Percentiles rank a stretch among this genome's conserved stretches.
phyloP scores from a whole-genome alignment of 768 basidiomycete genomes.

The Kwoniella bestiolae region DNA sequence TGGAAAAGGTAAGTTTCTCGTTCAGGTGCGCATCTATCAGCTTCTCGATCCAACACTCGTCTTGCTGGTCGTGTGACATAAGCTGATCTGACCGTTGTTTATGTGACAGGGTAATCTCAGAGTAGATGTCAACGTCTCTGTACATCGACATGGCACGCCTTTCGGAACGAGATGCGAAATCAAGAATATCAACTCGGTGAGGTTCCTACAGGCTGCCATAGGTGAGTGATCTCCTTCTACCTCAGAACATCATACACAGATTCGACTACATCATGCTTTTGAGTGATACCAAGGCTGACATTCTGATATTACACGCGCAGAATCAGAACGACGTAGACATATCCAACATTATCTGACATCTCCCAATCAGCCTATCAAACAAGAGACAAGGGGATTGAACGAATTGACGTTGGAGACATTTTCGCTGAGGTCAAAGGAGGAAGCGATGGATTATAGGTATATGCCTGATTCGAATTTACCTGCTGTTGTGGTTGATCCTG shows the following conservation, averaged over 20 bases:
- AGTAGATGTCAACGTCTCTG: constrained; percentile 94
- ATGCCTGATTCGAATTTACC: constrained; percentile 98
- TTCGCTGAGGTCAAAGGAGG: constrained; percentile 83
- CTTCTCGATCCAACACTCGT: too few species aligned
- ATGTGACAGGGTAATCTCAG: constrained; percentile 78
- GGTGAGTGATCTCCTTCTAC: constrained; percentile 61
- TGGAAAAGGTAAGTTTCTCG: constrained; percentile 75
- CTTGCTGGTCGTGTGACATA: background rate
- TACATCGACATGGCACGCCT: constrained; percentile 67
- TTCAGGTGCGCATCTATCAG: too few species aligned
- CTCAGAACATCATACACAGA: too few species aligned
- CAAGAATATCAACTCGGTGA: constrained; percentile 93
- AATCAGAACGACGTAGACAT: constrained; percentile 80
- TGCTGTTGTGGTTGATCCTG: constrained; percentile 60
- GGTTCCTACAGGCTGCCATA: constrained; percentile 81
- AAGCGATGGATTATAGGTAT: constrained; percentile 91
- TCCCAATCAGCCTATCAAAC: constrained; percentile 66
- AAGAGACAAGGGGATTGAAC: constrained; percentile 91
- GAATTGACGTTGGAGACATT: constrained; percentile 80
- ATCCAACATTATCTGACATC: constrained; percentile 58
- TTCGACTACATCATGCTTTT: too few species aligned
- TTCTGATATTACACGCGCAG: too few species aligned
- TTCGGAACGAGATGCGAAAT: constrained; percentile 85
- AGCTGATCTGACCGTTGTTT: background rate
- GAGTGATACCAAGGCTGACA: too few species aligned